Conservation (phyloP, 2,329 filamentous ascomycete species). For the Cercospora citrullina region DNA sequence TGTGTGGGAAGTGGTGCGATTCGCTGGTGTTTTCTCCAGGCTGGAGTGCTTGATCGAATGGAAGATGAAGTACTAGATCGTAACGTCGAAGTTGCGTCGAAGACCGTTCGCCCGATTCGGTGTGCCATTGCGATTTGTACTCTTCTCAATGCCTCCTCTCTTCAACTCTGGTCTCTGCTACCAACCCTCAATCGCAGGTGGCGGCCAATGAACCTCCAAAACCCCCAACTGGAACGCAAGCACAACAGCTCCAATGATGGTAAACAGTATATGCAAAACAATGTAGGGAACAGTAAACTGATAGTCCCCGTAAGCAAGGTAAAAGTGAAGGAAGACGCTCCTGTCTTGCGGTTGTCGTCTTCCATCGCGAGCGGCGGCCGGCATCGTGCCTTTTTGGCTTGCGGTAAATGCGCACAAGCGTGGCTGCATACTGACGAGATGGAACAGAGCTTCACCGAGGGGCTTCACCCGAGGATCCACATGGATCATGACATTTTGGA, state of each 20-base stretch:
- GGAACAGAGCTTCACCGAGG: background rate
- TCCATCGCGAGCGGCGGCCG: background rate
- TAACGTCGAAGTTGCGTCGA: constrained; percentile 17
- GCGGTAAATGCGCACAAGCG: constrained; percentile 8
- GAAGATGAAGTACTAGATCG: constrained; percentile 17
- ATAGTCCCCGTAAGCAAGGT: background rate
- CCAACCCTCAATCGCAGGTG: background rate
- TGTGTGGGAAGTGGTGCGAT: constrained; percentile 1
- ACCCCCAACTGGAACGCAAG: background rate
- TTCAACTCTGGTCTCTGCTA: background rate
- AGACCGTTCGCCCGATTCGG: constrained; percentile 19
- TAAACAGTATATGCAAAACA: background rate
- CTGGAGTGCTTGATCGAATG: constrained; percentile 11
- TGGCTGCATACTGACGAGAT: constrained; percentile 5
- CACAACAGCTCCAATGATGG: background rate
- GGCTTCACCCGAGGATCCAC: background rate
- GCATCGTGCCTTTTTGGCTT: constrained; percentile 6
- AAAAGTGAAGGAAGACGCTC: background rate
- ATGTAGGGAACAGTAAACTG: background rate
- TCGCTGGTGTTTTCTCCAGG: constrained; percentile 14
- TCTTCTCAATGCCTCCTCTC: background rate
- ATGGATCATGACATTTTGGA: background rate
- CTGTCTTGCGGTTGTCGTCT: background rate
- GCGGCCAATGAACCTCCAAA: constrained; percentile 7
- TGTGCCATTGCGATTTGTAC: constrained; percentile 20